phyloP scores from a whole-genome alignment of 2,329 filamentous ascomycete species.

The Aspergillus ustus region DNA sequence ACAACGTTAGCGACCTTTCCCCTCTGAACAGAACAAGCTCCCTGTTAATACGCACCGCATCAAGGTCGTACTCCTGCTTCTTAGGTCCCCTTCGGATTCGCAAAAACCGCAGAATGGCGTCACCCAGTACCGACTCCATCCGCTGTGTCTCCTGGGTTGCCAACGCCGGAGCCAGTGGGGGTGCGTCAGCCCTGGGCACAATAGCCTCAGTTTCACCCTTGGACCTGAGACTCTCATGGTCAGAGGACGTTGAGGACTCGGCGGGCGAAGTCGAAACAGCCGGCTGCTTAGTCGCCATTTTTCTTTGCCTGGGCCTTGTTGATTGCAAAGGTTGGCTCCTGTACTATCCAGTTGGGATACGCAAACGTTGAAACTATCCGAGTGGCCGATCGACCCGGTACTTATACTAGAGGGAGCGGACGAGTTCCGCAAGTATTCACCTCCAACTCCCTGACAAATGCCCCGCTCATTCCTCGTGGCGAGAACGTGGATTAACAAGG shows the following conservation, averaged over 20 bases:
- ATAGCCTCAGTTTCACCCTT: background rate
- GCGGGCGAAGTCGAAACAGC: background rate
- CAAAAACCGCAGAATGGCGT: background rate
- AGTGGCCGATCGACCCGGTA: background rate
- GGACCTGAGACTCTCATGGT: background rate
- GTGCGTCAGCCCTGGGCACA: background rate
- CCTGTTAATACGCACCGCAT: slow-evolving; percentile 24
- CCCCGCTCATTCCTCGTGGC: background rate
- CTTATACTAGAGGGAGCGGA: background rate
- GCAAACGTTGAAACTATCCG: background rate
- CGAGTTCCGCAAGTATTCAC: too few relatives aligned
- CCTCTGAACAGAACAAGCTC: background rate
- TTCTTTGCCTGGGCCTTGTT: too few relatives aligned
- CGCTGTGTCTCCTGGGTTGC: background rate
- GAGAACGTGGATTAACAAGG: background rate
- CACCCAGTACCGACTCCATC: background rate
- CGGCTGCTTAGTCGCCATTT: background rate
- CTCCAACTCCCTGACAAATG: background rate
- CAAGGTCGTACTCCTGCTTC: slow-evolving; percentile 23
- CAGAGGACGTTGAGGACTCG: background rate
- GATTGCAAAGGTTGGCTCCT: too few relatives aligned
- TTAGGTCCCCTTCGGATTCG: background rate
- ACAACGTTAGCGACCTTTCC: background rate
- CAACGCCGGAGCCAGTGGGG: background rate
- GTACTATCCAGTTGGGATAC: background rate